Conservation (phyloP, 176 grass and related monocot species). For the Miscanthus lutarioriparius region DNA sequence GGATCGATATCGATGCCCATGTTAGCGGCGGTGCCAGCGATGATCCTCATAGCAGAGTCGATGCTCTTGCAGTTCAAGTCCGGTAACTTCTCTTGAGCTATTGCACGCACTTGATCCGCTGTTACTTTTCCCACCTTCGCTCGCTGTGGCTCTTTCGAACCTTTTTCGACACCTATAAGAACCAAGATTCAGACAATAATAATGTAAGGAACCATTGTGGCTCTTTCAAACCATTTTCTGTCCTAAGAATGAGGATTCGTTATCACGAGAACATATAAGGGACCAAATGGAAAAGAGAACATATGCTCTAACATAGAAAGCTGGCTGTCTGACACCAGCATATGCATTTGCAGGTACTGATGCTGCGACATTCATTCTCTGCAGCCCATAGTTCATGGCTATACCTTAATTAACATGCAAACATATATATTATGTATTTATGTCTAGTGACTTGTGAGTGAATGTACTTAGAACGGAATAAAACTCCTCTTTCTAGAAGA, state of each 20-base stretch:
- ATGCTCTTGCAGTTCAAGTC: conserved; percentile 91
- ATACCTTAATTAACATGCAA: conserved; percentile 7
- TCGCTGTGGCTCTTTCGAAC: conserved; percentile 66
- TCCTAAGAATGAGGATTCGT: not conserved
- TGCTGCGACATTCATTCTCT: not conserved
- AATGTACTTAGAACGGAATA: not conserved
- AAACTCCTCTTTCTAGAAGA: not conserved
- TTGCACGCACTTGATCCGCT: conserved; percentile 65
- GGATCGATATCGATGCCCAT: conserved; percentile 91
- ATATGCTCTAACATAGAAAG: conserved; percentile 10
- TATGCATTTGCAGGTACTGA: not conserved
- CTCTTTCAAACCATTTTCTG: not conserved
- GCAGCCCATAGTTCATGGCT: not conserved
- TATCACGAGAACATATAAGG: not conserved
- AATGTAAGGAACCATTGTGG: not conserved
- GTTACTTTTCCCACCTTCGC: conserved; percentile 89
- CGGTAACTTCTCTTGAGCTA: conserved; percentile 84
- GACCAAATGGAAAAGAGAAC: not conserved
- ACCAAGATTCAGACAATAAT: conserved; percentile 36
- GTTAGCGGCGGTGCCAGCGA: conserved; percentile 89
- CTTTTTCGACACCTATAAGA: conserved; percentile 73
- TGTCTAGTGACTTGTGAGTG: not conserved
- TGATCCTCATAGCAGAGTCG: conserved; percentile 89
- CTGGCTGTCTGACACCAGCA: not conserved
- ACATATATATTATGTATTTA: not conserved